A percentile compares a stretch with the other conserved stretches of the same genome.
Conservation (phyloP, 257 asterid species). For the Lavandula angustifolia region DNA sequence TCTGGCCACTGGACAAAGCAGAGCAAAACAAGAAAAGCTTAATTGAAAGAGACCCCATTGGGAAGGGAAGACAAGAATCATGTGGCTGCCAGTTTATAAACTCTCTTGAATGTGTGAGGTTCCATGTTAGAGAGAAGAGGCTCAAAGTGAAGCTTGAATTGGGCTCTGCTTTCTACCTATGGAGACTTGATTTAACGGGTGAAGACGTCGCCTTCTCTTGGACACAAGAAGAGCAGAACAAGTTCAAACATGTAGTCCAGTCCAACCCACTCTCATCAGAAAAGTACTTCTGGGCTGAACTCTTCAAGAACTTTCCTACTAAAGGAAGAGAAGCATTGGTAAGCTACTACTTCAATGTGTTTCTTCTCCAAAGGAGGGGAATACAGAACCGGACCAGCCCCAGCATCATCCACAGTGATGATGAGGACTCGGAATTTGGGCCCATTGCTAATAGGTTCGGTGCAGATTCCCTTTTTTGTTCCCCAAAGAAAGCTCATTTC, state of each 20-base stretch:
- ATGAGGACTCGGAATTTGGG: slow-evolving; percentile 61
- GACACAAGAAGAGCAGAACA: slow-evolving; percentile 52
- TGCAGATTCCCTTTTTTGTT: slow-evolving; percentile 65
- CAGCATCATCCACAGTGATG: slow-evolving; percentile 64
- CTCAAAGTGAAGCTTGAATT: slow-evolving; percentile 52
- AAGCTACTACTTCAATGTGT: slow-evolving; percentile 67
- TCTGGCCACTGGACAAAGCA: slow-evolving; percentile 56
- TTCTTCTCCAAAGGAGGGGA: slow-evolving; percentile 58
- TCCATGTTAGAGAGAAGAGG: slow-evolving; percentile 54
- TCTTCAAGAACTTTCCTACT: slow-evolving; percentile 43
- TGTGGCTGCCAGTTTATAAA: slow-evolving; percentile 59
- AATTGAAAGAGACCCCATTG: slow-evolving; percentile 63
- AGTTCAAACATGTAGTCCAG: slow-evolving; percentile 45
- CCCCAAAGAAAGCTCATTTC: slow-evolving; percentile 58
- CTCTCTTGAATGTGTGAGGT: slow-evolving; percentile 55
- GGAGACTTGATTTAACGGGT: slow-evolving; percentile 56
- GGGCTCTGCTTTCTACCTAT: slow-evolving; percentile 52
- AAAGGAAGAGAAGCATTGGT: slow-evolving; percentile 58
- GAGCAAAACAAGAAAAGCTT: slow-evolving; percentile 34
- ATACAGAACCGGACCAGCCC: slow-evolving; percentile 62
- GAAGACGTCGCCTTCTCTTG: slow-evolving; percentile 56
- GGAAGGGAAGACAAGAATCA: slow-evolving; percentile 62
- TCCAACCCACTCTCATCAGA: slow-evolving; percentile 43
- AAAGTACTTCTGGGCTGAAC: slow-evolving; percentile 54
- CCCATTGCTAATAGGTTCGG: slow-evolving; percentile 57